Evolutionary conservation across 108 stramenopile species (phyloP).

Genomic region (Aurantiochytrium sp.): DNA sequence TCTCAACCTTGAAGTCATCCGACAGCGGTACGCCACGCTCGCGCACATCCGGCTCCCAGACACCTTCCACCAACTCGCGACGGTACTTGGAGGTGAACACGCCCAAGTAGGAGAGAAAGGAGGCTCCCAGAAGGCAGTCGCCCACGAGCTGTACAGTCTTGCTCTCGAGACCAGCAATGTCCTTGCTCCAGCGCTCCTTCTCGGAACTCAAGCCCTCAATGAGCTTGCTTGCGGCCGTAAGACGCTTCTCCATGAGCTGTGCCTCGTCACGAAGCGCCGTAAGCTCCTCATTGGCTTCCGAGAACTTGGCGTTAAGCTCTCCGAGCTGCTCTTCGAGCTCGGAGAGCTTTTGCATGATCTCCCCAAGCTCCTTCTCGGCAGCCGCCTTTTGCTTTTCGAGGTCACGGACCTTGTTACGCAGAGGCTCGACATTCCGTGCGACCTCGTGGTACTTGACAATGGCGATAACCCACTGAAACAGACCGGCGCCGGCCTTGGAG

Average conservation of each 20-base stretch:
- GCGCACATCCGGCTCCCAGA: slow-evolving; percentile 34
- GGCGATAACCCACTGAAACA: slow-evolving; percentile 56
- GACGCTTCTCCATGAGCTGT: slow-evolving; percentile 56
- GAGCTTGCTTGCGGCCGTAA: slow-evolving; percentile 53
- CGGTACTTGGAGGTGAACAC: slow-evolving; percentile 61
- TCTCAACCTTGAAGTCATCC: slow-evolving; percentile 41
- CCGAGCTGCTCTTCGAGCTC: slow-evolving; percentile 40
- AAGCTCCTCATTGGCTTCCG: slow-evolving; percentile 45
- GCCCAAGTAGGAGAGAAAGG: slow-evolving; percentile 57
- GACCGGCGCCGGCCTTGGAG: slow-evolving; percentile 52
- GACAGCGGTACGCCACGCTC: slow-evolving; percentile 43
- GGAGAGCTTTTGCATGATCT: slow-evolving; percentile 39
- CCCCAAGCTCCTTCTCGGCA: slow-evolving; percentile 46
- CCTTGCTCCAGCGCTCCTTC: slow-evolving; percentile 51
- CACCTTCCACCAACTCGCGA: slow-evolving; percentile 26
- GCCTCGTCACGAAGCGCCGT: slow-evolving; percentile 51
- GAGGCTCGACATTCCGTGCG: slow-evolving; percentile 56
- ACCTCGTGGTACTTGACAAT: slow-evolving; percentile 60
- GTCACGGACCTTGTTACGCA: slow-evolving; percentile 46
- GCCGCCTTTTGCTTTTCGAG: slow-evolving; percentile 54
- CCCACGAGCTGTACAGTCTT: slow-evolving; percentile 48
- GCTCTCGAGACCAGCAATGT: slow-evolving; percentile 35
- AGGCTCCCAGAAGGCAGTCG: slow-evolving; percentile 50
- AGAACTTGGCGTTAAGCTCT: slow-evolving; percentile 43
- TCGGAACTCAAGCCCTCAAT: slow-evolving; percentile 58